These are phyloP conservation scores for Bruguiera sexangula DNA, from an alignment of 345 rosid genomes.

Conservation along the genomic window DNA sequence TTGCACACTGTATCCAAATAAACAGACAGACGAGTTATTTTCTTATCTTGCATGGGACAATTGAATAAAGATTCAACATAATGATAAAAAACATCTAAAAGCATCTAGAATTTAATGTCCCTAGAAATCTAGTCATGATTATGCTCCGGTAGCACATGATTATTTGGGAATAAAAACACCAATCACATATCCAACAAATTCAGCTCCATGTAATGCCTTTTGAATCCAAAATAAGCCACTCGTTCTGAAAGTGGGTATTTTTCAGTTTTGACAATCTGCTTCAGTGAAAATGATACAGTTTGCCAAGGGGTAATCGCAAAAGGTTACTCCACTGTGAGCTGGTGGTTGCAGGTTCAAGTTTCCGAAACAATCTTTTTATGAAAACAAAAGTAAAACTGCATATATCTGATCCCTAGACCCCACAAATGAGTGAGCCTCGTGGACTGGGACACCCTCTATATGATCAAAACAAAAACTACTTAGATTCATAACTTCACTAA, in stretches of 20 bases:
- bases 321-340: too few species aligned
- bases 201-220: neutral
- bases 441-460: too few species aligned
- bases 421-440: too few species aligned
- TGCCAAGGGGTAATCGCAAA: neutral
- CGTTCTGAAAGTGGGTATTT: too few species aligned
- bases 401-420: too few species aligned
- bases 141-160: neutral
- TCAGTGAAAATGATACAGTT: neutral
- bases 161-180: neutral
- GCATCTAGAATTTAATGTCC: neutral
- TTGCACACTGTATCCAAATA: slow-evolving; percentile 50
- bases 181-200: neutral
- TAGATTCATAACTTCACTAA: too few species aligned
- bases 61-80: neutral
- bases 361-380: too few species aligned
- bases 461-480: too few species aligned
- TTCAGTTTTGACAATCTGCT: neutral
- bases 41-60: neutral
- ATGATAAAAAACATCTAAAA: neutral
- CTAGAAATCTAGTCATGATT: neutral
- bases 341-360: too few species aligned
- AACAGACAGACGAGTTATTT: neutral
- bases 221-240: neutral
- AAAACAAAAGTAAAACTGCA: too few species aligned